These are phyloP conservation scores for Maudiozyma serrabonitensis DNA, from an alignment of 805 yeast genomes.

Conservation along the genomic window DNA sequence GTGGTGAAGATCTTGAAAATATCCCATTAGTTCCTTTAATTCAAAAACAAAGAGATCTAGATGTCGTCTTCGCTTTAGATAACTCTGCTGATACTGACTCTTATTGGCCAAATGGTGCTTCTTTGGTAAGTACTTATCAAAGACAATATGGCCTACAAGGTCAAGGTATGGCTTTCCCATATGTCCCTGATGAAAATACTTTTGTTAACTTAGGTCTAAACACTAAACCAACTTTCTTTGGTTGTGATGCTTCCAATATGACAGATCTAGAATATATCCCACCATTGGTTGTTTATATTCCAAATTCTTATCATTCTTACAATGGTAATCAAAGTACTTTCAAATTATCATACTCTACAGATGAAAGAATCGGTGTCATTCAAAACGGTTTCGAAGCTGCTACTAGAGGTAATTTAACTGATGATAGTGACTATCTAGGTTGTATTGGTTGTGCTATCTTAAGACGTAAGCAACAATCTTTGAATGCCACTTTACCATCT, in stretches of 20 bases:
- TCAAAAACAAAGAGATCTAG: slow-evolving; percentile 49
- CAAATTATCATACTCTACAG: slow-evolving; percentile 49
- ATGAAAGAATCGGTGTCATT: slow-evolving; percentile 50
- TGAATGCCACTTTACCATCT: slow-evolving; percentile 43
- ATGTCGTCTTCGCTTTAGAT: slow-evolving; percentile 56
- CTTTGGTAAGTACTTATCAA: slow-evolving; percentile 45
- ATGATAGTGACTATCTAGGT: slow-evolving; percentile 57
- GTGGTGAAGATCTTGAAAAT: slow-evolving; percentile 61
- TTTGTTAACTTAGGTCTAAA: slow-evolving; percentile 54
- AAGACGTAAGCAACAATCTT: slow-evolving; percentile 67
- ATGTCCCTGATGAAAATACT: slow-evolving; percentile 62
- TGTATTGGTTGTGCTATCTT: slow-evolving; percentile 80
- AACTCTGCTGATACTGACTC: slow-evolving; percentile 54
- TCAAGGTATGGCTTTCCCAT: slow-evolving; percentile 59
- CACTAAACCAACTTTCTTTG: slow-evolving; percentile 69
- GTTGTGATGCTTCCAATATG: slow-evolving; percentile 61
- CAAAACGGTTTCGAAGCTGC: slow-evolving; percentile 67
- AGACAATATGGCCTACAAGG: slow-evolving; percentile 50
- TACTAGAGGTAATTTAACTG: slow-evolving; percentile 54
- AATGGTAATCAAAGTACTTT: slow-evolving; percentile 66
- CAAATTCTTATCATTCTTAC: slow-evolving; percentile 59
- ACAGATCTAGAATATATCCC: slow-evolving; percentile 48
- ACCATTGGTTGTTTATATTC: slow-evolving; percentile 69
- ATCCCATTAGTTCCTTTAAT: slow-evolving; percentile 56
- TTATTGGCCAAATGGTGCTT: slow-evolving; percentile 60